Conservation (phyloP, 1,284 basidiomycete species). For the Coniferiporia sulphurascens region DNA sequence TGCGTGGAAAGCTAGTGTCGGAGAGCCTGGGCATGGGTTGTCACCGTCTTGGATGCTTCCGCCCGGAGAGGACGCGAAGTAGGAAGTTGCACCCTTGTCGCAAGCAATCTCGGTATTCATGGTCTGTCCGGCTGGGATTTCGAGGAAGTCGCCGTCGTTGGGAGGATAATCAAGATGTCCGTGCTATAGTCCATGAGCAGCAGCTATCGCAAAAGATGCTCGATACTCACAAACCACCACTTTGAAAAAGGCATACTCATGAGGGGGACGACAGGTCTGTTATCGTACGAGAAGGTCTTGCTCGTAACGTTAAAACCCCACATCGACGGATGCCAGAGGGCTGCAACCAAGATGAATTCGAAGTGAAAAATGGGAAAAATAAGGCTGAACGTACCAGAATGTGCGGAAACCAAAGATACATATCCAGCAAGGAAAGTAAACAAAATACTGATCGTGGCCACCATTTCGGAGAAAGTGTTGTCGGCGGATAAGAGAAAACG, state of each 20-base stretch:
- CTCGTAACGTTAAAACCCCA: constrained; percentile 56
- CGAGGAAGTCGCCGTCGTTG: constrained; percentile 47
- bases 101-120: constrained; percentile 50
- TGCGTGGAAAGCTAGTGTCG: constrained; percentile 46
- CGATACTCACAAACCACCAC: constrained; percentile 56
- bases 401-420: background rate
- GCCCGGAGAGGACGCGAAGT: constrained; percentile 42
- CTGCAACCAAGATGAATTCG: constrained; percentile 10
- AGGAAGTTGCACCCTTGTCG: constrained; percentile 53
- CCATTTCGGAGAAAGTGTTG: background rate
- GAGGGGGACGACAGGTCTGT: constrained; percentile 52
- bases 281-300: constrained; percentile 48
- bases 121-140: constrained; percentile 49
- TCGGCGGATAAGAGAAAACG: background rate
- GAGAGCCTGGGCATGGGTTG: constrained; percentile 45
- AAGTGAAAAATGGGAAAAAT: constrained; percentile 1
- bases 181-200: constrained; percentile 32
- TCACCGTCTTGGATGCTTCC: constrained; percentile 45
- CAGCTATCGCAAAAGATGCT: background rate
- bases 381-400: constrained; percentile 8
- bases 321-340: constrained; percentile 32
- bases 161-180: constrained; percentile 54
- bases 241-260: constrained; percentile 47
- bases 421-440: background rate
- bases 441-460: background rate